These are phyloP conservation scores for Tolypocladium tropicale DNA, from an alignment of 2,329 filamentous ascomycete species.

Conservation along the genomic window DNA sequence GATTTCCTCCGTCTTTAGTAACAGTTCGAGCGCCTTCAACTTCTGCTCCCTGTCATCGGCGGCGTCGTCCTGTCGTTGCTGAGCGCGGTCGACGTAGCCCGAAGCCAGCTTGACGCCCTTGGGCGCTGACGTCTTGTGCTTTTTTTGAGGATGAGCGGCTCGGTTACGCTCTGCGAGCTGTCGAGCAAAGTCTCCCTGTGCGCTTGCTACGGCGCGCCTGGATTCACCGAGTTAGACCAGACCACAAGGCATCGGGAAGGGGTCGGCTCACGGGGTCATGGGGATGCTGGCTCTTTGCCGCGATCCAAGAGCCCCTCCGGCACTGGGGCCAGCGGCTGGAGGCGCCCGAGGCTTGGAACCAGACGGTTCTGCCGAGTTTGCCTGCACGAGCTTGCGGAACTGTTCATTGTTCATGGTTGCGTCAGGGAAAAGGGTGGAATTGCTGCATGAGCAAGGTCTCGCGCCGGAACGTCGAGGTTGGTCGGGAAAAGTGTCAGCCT, in stretches of 20 bases:
- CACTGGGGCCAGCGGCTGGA: conserved; percentile 14
- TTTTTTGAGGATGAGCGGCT: conserved; percentile 50
- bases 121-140: conserved; percentile 67
- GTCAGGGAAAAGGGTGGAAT: neutral
- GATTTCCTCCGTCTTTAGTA: conserved; percentile 75
- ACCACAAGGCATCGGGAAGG: neutral
- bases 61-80: conserved; percentile 44
- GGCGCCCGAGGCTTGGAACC: conserved; percentile 33
- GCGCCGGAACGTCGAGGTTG: neutral
- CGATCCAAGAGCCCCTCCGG: conserved; percentile 55
- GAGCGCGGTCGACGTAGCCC: conserved; percentile 78
- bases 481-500: conserved; percentile 5
- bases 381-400: conserved; percentile 69
- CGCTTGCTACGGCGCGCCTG: conserved; percentile 52
- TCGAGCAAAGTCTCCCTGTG: conserved; percentile 63
- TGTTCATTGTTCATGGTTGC: conserved; percentile 83
- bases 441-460: neutral
- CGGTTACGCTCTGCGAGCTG: conserved; percentile 69
- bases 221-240: conserved; percentile 10
- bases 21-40: conserved; percentile 70
- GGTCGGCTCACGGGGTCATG: conserved; percentile 72
- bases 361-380: conserved; percentile 30
- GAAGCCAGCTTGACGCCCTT: conserved; percentile 71
- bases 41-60: conserved; percentile 49
- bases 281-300: conserved; percentile 72